Evolutionary conservation across 345 rosid genomes (phyloP), one percentile per base, ranked within the genome.

Genomic region (Iberis pinnata): DNA sequence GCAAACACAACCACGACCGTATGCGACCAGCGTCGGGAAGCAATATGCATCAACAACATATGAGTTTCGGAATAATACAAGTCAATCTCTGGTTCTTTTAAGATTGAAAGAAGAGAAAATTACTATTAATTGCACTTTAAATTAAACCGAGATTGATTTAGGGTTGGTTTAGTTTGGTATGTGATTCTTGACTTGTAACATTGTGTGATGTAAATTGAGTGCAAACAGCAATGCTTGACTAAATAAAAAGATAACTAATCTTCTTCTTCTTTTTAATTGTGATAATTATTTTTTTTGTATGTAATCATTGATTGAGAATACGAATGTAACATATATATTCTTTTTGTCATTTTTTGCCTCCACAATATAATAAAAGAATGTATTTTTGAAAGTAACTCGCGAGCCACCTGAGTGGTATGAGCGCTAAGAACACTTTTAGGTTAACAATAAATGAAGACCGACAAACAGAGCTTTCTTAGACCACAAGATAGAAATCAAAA

Each of bases 1-100:
- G 98, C 31, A 92, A 92, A 59, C 98, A 92, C 56, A 87, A 78
- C 58, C 98, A 87, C 38, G 75, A 78, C n/a, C 65, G 38, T 52
- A 52, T 73, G 63, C 43, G 53, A 53, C 74, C 29, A 53, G 64
- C 52, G 84, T 55, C 32, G 26, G 58, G 37, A 11, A 64, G 39
- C 49, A 64, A 9, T 55, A 39, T 54, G 51, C 64, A n/a, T n/a
- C n/a, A 64, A 56, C 69, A 65, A 18, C 53, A 57, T 35, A 43
- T 64, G 58, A 81, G 71, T 43, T 84, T 74, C 7, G 74, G 78
- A 41, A 31, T 12, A 57, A 19, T 6, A 2, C 59, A 50, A 72
- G 55, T 19, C 78, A 67, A 62, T 64, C 80, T 58, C 86, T 90
- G 29, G 78, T 78, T 8, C 80, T 83, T 72, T 68, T 82, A 44